Evolutionary conservation across 2,329 filamentous ascomycete genomes (phyloP).

Genomic region (Ophiosphaerella korrae): DNA sequence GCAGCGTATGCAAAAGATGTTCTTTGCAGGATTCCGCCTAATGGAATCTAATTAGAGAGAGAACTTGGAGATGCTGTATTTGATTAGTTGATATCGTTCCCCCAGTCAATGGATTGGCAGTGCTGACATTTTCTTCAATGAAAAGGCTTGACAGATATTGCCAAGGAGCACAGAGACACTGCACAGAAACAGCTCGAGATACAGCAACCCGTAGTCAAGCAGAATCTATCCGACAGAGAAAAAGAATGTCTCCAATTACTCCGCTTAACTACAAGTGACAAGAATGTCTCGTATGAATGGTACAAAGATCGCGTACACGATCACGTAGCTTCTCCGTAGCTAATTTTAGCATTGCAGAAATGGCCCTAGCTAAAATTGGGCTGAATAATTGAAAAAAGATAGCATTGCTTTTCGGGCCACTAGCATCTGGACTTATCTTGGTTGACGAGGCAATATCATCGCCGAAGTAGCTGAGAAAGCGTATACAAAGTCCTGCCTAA

Average conservation of each 20-base stretch:
- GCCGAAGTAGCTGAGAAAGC: slow-evolving; percentile 10
- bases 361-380: too few species aligned
- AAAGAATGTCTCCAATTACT: slow-evolving; percentile 25
- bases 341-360: too few species aligned
- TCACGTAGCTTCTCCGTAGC: slow-evolving; percentile 1
- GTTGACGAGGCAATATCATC: background rate
- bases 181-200: slow-evolving; percentile 7
- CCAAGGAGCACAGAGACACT: background rate
- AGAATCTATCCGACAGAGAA: slow-evolving; percentile 16
- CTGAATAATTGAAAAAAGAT: too few species aligned
- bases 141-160: slow-evolving; percentile 8
- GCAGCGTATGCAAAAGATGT: slow-evolving; percentile 26
- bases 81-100: background rate
- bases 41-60: slow-evolving; percentile 21
- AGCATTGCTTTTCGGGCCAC: too few species aligned
- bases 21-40: slow-evolving; percentile 16
- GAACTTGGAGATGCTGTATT: slow-evolving; percentile 1
- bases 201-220: slow-evolving; percentile 14
- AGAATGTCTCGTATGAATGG: slow-evolving; percentile 25
- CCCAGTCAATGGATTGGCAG: too few species aligned
- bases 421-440: background rate
- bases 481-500: slow-evolving; percentile 13
- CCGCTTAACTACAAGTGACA: slow-evolving; percentile 16
- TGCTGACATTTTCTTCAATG: background rate
- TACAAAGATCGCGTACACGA: slow-evolving; percentile 24